Conservation (phyloP, 805 yeast species). For the Huiozyma naganishii region DNA sequence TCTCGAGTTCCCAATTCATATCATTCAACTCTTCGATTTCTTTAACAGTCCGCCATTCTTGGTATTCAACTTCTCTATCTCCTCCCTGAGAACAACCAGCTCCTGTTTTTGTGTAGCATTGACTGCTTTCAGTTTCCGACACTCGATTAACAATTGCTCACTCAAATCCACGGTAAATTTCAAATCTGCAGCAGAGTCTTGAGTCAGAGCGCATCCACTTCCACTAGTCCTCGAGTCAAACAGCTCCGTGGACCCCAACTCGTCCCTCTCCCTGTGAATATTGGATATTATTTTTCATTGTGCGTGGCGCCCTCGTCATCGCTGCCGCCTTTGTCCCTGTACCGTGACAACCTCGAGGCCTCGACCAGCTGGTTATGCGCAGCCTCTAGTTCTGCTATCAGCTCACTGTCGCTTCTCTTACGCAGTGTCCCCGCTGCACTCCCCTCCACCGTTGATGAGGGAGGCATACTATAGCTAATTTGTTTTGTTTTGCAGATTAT, state of each 20-base stretch:
- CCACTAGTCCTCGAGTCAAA: constrained; percentile 12
- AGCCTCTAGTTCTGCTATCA: constrained; percentile 15
- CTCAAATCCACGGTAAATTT: constrained; percentile 64
- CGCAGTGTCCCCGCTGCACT: no score
- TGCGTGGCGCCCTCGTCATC: background rate
- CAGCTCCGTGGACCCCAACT: constrained; percentile 33
- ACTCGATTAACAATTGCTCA: constrained; percentile 59
- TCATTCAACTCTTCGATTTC: constrained; percentile 44
- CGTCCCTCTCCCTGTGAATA: constrained; percentile 36
- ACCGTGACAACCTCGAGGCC: constrained; percentile 1
- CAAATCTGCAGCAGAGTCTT: constrained; percentile 39
- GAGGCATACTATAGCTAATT: no score
- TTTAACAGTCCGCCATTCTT: constrained; percentile 8
- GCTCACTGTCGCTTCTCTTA: background rate
- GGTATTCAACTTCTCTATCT: constrained; percentile 3
- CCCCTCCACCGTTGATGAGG: no score
- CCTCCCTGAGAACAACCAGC: constrained; percentile 1
- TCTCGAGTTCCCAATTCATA: constrained; percentile 55
- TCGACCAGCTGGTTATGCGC: constrained; percentile 10
- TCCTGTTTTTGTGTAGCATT: constrained; percentile 31
- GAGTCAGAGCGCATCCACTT: constrained; percentile 18
- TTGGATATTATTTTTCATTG: constrained; percentile 3
- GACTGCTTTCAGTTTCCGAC: constrained; percentile 60
- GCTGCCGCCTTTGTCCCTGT: background rate
- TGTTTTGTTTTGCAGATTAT: no score